These are phyloP conservation scores for Pezicula neosporulosa DNA, from an alignment of 2,329 filamentous ascomycete genomes.

Conservation along the genomic window DNA sequence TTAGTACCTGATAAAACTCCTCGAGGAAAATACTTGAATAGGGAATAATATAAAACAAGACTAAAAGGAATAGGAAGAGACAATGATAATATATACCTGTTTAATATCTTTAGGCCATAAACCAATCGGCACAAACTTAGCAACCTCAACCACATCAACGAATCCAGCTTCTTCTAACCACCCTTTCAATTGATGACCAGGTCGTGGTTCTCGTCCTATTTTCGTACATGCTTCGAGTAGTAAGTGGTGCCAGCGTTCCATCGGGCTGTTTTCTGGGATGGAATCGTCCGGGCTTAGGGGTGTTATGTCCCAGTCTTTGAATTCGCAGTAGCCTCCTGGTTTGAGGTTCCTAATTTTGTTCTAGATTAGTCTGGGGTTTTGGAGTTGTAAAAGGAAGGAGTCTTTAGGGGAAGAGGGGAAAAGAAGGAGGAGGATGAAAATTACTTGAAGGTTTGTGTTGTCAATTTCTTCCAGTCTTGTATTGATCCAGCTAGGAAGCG, in stretches of 20 bases:
- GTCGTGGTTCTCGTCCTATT: constrained; percentile 20
- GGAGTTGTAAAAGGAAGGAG: no score
- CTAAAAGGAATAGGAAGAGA: no score
- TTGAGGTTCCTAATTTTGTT: constrained; percentile 1
- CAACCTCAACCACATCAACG: constrained; percentile 11
- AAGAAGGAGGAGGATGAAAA: neutral
- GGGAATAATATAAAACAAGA: no score
- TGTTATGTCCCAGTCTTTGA: constrained; percentile 4
- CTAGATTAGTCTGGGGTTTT: neutral
- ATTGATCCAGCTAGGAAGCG: constrained; percentile 1
- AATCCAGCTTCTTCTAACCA: constrained; percentile 19
- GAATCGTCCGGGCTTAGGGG: constrained; percentile 1
- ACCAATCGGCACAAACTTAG: constrained; percentile 11
- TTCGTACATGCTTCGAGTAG: constrained; percentile 34
- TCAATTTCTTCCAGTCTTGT: neutral
- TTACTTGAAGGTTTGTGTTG: neutral
- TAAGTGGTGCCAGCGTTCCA: neutral
- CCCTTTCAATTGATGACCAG: constrained; percentile 15
- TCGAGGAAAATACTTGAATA: no score
- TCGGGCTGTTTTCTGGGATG: neutral
- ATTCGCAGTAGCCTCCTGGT: constrained; percentile 8
- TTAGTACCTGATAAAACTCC: no score
- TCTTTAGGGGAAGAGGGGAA: no score
- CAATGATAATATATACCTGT: no score
- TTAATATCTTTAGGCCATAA: constrained; percentile 8